Conservation (phyloP, 2,329 filamentous ascomycete genomes). For the Neopestalotiopsis rosae region DNA sequence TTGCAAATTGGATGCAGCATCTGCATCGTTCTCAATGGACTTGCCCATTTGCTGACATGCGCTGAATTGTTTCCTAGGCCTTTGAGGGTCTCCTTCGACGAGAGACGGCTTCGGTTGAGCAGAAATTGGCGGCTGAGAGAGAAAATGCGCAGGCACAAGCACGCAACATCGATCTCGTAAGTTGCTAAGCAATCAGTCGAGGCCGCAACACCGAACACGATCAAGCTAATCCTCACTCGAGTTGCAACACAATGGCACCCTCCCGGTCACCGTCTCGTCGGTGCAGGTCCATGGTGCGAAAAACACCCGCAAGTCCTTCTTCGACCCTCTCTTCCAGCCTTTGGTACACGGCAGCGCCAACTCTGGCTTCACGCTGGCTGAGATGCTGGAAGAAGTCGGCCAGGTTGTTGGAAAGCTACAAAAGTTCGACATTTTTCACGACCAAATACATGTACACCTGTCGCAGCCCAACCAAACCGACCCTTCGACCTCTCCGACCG, state of each 20-base stretch:
- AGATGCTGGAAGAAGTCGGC: constrained; percentile 62
- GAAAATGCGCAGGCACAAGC: constrained; percentile 56
- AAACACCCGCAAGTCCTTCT: constrained; percentile 83
- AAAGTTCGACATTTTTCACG: constrained; percentile 85
- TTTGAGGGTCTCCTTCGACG: constrained; percentile 36
- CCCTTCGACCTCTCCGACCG: constrained; percentile 72
- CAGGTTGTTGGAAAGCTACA: constrained; percentile 63
- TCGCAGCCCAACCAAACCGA: constrained; percentile 75
- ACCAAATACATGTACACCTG: constrained; percentile 81
- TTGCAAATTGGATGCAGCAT: neutral
- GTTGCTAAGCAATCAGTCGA: constrained; percentile 24
- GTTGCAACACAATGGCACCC: constrained; percentile 82
- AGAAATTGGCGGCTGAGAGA: constrained; percentile 30
- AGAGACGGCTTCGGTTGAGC: constrained; percentile 34
- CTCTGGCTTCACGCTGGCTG: constrained; percentile 76
- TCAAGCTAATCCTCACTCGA: constrained; percentile 37
- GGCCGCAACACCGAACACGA: constrained; percentile 10
- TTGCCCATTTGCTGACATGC: constrained; percentile 9
- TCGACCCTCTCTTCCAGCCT: constrained; percentile 81
- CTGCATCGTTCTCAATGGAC: constrained; percentile 12
- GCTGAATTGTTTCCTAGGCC: constrained; percentile 25
- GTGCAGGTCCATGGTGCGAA: constrained; percentile 82
- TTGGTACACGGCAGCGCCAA: constrained; percentile 72
- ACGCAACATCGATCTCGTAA: constrained; percentile 69
- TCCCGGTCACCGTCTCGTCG: constrained; percentile 87